phyloP scores from a whole-genome alignment of 768 basidiomycete genomes.

The Hebeloma cylindrosporum region DNA sequence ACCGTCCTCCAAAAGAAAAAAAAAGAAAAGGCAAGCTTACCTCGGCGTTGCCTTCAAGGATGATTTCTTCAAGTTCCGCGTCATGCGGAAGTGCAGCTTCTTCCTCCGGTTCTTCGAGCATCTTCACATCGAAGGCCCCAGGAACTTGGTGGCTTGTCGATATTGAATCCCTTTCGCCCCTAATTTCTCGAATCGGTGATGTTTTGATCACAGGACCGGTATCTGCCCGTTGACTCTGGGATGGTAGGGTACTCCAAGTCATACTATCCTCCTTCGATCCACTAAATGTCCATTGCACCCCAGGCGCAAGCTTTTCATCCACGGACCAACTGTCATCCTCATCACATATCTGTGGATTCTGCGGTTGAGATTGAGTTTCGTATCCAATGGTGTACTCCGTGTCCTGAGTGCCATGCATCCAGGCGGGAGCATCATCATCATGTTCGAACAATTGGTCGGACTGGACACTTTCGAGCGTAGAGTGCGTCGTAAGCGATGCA shows the following conservation, averaged over 20 bases:
- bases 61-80: slow-evolving; percentile 42
- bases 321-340: slow-evolving; percentile 79
- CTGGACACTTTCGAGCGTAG: slow-evolving; percentile 50
- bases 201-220: slow-evolving; percentile 29
- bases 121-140: slow-evolving; percentile 38
- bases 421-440: slow-evolving; percentile 44
- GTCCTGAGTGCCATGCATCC: slow-evolving; percentile 64
- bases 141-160: slow-evolving; percentile 19
- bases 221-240: slow-evolving; percentile 52
- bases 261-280: slow-evolving; percentile 63
- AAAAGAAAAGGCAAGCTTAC: too few relatives aligned
- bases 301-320: slow-evolving; percentile 59
- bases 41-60: slow-evolving; percentile 22
- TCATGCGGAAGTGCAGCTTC: slow-evolving; percentile 29
- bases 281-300: slow-evolving; percentile 63
- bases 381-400: slow-evolving; percentile 45
- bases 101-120: slow-evolving; percentile 36
- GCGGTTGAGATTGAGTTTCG: slow-evolving; percentile 37
- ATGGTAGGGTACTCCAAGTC: slow-evolving; percentile 74
- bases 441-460: slow-evolving; percentile 55
- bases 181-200: slow-evolving; percentile 16
- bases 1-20: too few relatives aligned
- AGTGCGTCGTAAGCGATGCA: slow-evolving; percentile 47
- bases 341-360: slow-evolving; percentile 35
- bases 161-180: slow-evolving; percentile 4